Evolutionary conservation across 306 rosid genomes (phyloP), one percentile per base, ranked within the genome.

Genomic region (Arachis hypogaea): DNA sequence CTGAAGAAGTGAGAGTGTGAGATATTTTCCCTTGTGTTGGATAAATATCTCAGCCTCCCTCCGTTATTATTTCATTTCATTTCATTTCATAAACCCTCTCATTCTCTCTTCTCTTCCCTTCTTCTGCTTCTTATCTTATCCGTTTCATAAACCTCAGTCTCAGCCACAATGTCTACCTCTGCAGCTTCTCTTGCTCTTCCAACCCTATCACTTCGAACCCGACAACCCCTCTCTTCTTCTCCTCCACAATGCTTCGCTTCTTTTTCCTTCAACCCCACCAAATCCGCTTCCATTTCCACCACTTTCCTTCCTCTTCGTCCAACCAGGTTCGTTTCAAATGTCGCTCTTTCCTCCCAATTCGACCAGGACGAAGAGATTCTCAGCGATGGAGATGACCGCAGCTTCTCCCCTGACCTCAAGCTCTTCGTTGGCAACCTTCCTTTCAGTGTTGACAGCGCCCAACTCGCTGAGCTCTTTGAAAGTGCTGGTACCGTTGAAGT

Each of bases 381-480:
- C 30, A 72, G 76, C 68, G 87, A 80, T 8, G 82, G 69, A 0
- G 88, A 75, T 1, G 81, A 51, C 1, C 60, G 22, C 5, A 57
- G 54, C 36, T 89, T 76, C 87, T 29, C 88, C 46, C 76, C 90
- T 4, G 95, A 87, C 73, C 88, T 77, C 12, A 87, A 90, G 42
- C 83, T 95, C 78, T 92, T 92, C 36, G 97, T 95, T 7, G 99
- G 97, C 2, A 92, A 95, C 77, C 92, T 92, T 69, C 97, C 99
- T 22, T 95, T 95, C 78, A 83, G 7, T 3, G 86, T 75, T 3
- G 99, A 92, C 81, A 94, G 99, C 65, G 90, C 95, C 5, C 87
- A 92, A 76, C 93, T 95, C 22, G 98, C 97, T n/a, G 89, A 84
- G 2, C 64, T 95, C 38, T 95, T 95, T 44, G 91, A 81, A 51